phyloP scores from a whole-genome alignment of 495 filamentous ascomycete genomes.

The Darksidea phi region DNA sequence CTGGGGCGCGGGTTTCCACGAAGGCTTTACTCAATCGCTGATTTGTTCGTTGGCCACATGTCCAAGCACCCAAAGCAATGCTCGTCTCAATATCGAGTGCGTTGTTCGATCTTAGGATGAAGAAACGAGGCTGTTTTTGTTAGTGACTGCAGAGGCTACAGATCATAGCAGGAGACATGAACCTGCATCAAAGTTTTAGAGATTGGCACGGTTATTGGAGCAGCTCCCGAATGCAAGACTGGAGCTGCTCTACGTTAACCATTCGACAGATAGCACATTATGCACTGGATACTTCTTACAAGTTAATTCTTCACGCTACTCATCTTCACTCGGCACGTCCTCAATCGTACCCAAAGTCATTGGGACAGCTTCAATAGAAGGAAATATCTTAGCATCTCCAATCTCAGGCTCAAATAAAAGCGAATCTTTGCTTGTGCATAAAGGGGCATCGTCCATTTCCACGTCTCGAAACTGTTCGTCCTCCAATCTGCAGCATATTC shows the following conservation, averaged over 20 bases:
- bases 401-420: not conserved
- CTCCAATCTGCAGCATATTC: not conserved
- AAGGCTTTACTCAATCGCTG: not conserved
- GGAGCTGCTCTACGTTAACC: not conserved
- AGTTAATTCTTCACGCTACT: not conserved
- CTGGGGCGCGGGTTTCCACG: not conserved
- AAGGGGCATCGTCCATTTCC: not conserved
- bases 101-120: not conserved
- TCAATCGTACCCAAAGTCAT: not conserved
- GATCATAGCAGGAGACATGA: not conserved
- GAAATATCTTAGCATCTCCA: not conserved
- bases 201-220: not conserved
- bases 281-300: constrained; percentile 1
- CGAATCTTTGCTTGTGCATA: not conserved
- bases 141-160: not conserved
- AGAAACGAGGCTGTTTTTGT: not conserved
- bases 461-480: not conserved
- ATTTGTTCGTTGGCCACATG: not conserved
- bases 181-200: not conserved
- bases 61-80: constrained; percentile 1
- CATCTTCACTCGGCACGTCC: not conserved
- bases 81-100: not conserved
- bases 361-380: not conserved
- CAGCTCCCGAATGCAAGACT: not conserved
- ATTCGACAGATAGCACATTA: not conserved